These are phyloP conservation scores for Xylaria grammica DNA, from an alignment of 495 filamentous ascomycete species.

Conservation along the genomic window DNA sequence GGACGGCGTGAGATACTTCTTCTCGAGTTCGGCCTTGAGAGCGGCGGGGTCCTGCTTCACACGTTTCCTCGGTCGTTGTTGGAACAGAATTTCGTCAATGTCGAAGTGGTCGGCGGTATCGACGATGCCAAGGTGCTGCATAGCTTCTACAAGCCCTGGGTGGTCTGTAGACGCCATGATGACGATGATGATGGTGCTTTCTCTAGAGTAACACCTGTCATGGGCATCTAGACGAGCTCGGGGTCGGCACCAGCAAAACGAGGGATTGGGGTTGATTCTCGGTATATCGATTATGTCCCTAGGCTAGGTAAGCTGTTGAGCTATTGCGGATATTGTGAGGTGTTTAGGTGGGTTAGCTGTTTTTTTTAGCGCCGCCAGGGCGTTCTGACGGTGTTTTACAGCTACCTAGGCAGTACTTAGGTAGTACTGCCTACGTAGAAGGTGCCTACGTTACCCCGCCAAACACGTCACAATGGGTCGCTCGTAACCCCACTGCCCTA, in stretches of 20 bases:
- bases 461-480: background rate
- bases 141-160: constrained; percentile 39
- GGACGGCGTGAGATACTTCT: constrained; percentile 78
- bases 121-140: constrained; percentile 45
- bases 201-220: background rate
- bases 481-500: too few relatives aligned
- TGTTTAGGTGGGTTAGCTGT: too few relatives aligned
- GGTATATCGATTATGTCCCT: too few relatives aligned
- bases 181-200: constrained; percentile 1
- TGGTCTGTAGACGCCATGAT: constrained; percentile 44
- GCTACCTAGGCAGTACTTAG: background rate
- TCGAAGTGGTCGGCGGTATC: constrained; percentile 22
- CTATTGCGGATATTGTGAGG: too few relatives aligned
- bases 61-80: constrained; percentile 62
- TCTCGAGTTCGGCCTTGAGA: constrained; percentile 71
- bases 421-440: background rate
- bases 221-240: background rate
- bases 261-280: too few relatives aligned
- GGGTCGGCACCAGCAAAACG: background rate
- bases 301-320: too few relatives aligned
- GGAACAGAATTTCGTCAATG: constrained; percentile 65
- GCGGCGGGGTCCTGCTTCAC: constrained; percentile 58
- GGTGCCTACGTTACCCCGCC: constrained; percentile 2
- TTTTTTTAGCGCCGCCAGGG: background rate
- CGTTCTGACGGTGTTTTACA: too few relatives aligned